phyloP scores from a whole-genome alignment of 257 asterid species.

The Ilex aquifolium region DNA sequence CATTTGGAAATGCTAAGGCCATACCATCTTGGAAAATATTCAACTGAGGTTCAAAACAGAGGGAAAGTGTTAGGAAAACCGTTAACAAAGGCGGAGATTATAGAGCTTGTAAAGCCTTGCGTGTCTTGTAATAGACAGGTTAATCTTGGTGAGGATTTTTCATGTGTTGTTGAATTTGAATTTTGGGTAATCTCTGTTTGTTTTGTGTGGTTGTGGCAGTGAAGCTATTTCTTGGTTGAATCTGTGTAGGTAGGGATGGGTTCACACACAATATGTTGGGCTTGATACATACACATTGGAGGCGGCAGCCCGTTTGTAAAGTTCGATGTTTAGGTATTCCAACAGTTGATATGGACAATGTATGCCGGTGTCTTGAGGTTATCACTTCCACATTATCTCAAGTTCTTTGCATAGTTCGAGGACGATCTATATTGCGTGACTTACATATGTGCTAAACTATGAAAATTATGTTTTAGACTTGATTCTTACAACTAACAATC shows the following conservation, averaged over 20 bases:
- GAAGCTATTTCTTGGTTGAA: background rate
- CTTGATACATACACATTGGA: constrained; percentile 95
- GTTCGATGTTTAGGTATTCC: constrained; percentile 98
- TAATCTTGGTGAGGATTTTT: constrained; percentile 55
- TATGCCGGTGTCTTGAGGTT: constrained; percentile 91
- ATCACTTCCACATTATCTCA: constrained; percentile 19
- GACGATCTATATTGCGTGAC: too few species aligned
- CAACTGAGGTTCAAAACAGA: constrained; percentile 34
- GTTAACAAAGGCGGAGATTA: constrained; percentile 49
- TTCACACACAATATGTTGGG: constrained; percentile 98
- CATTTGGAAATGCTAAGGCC: constrained; percentile 65
- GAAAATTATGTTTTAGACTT: too few species aligned
- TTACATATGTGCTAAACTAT: too few species aligned
- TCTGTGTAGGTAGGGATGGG: constrained; percentile 89
- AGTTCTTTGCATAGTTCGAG: too few species aligned
- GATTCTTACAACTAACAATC: too few species aligned
- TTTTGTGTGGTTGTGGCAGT: background rate
- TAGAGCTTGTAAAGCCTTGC: constrained; percentile 50
- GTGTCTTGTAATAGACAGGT: constrained; percentile 75
- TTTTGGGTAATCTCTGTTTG: background rate
- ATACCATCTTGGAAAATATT: constrained; percentile 51
- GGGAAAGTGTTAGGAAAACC: constrained; percentile 73
- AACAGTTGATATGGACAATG: constrained; percentile 86
- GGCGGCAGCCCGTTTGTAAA: constrained; percentile 86
- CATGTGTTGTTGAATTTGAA: background rate